These are phyloP conservation scores for Nakazawaea pomicola DNA, from an alignment of 805 yeast species.

Conservation along the genomic window DNA sequence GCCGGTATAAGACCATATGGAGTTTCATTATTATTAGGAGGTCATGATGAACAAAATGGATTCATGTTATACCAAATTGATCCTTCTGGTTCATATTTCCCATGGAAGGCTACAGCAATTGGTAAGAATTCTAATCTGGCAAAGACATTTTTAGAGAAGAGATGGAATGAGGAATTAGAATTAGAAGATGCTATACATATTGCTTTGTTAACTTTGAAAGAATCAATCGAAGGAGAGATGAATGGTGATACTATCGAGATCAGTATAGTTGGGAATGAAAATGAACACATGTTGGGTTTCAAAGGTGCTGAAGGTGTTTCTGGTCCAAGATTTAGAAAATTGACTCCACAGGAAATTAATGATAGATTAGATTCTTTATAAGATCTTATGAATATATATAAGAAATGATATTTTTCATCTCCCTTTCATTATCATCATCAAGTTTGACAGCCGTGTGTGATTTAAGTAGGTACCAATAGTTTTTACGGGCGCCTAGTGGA, in stretches of 20 bases:
- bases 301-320: constrained; percentile 69
- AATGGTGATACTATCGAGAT: constrained; percentile 95
- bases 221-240: constrained; percentile 96
- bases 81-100: constrained; percentile 96
- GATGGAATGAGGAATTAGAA: constrained; percentile 97
- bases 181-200: constrained; percentile 97
- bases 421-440: too few relatives aligned
- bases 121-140: constrained; percentile 97
- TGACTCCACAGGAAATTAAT: constrained; percentile 86
- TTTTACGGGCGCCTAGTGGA: too few relatives aligned
- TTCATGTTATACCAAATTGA: constrained; percentile 93
- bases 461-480: too few relatives aligned
- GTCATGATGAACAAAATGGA: constrained; percentile 68
- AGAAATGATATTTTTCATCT: too few relatives aligned
- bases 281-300: constrained; percentile 77
- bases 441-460: too few relatives aligned
- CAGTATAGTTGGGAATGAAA: constrained; percentile 78
- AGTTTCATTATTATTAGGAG: constrained; percentile 90
- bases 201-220: constrained; percentile 89
- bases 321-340: constrained; percentile 88
- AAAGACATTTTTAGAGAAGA: constrained; percentile 92
- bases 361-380: constrained; percentile 91
- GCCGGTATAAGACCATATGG: constrained; percentile 99
- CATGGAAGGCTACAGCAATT: constrained; percentile 99
- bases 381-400: constrained; percentile 9